Base-by-base conservation (phyloP, 306 rosid species). In the Amphicarpaea edgeworthii region DNA sequence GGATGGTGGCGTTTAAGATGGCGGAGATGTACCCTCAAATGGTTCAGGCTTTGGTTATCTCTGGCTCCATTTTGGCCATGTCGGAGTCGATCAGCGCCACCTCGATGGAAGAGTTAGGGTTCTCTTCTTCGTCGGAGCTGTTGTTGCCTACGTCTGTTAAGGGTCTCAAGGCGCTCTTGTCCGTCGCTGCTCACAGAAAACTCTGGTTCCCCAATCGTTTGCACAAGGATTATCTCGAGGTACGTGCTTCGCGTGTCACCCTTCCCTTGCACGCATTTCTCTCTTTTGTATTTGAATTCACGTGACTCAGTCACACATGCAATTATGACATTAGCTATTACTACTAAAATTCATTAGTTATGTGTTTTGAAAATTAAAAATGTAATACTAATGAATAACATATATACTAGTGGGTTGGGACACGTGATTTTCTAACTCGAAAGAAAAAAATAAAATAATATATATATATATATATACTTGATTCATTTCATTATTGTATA, bases 51-150 rank as follows among this genome's bases (percentile, higher is more conserved):
- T 3, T 93, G 78, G 91, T 90, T 16, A 68, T 89, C 0, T 90
- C 96, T 0, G 98, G 98, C 0, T 90, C 98, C 8, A 75, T 93
- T n/a, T n/a, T 87, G 70, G 90, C 96, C 0, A 90, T 87, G 98
- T 86, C 93, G 0, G 84, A 87, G 34, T 82, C 93, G 0, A 77
- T 89, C 21, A 83, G 82, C 17, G 86, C 38, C 0, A 68, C 63
- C 0, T 24, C 87, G 0, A n/a, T 93, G 58, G 32, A 86, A 10
- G 61, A 88, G 68, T 86, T 93, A 8, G 96, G 98, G 3, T 90
- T 89, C 12, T 30, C 77, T 21, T 90, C 96, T 9, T 89, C 95
- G 1, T 85, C 93, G n/a, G 95, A 93, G 61, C 93, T 93, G 14
- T 76, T 93, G 83, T 68, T 93, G 77, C 98, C 98, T 0, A 80